These are phyloP conservation scores for Globisporangium takayamanum DNA, from an alignment of 352 stramenopile species.

Conservation along the genomic window DNA sequence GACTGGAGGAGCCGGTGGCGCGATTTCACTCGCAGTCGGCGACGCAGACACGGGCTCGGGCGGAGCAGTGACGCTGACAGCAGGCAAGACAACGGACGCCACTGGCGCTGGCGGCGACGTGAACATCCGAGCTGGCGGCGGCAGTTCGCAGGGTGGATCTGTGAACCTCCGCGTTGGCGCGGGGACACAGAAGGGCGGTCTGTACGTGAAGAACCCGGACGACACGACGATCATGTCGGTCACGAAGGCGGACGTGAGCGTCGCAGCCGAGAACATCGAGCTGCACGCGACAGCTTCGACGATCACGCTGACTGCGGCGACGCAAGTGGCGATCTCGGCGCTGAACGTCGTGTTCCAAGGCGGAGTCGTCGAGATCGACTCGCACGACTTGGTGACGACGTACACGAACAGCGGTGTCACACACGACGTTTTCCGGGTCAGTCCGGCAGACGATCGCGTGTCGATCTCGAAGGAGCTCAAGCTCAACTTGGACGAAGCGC, in stretches of 20 bases:
- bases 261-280: conserved; percentile 26
- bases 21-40: conserved; percentile 31
- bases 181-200: conserved; percentile 12
- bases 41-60: conserved; percentile 24
- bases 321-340: conserved; percentile 35
- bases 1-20: conserved; percentile 27
- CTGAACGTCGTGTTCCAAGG: conserved; percentile 35
- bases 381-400: conserved; percentile 35
- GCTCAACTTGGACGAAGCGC: conserved; percentile 20
- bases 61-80: conserved; percentile 31
- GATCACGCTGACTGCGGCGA: conserved; percentile 29
- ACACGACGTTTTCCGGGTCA: conserved; percentile 28
- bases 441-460: conserved; percentile 19
- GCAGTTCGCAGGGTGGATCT: conserved; percentile 25
- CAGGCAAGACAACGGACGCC: conserved; percentile 28
- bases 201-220: conserved; percentile 27
- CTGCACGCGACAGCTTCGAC: conserved; percentile 37
- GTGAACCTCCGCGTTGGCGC: conserved; percentile 24
- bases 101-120: conserved; percentile 31
- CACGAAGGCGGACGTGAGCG: conserved; percentile 23
- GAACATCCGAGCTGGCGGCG: conserved; percentile 32
- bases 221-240: conserved; percentile 25
- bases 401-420: conserved; percentile 7
- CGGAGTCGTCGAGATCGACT: conserved; percentile 39
- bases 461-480: conserved; percentile 22